Base-by-base conservation (phyloP, 352 stramenopile genomes). In the Globisporangium sylvaticum region DNA sequence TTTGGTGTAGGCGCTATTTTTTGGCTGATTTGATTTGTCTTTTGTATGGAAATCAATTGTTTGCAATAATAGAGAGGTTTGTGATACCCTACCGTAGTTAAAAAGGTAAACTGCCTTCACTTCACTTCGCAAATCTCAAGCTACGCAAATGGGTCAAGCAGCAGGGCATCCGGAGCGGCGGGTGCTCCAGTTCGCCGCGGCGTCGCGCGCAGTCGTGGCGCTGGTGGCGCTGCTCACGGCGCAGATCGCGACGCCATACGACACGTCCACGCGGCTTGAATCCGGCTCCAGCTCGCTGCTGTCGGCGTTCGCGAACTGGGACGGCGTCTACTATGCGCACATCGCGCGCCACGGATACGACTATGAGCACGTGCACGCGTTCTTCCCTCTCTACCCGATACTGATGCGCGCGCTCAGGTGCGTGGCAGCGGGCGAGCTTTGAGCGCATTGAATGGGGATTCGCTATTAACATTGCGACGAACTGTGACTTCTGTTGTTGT, bases 301-400 rank as follows among this genome's bases (percentile, higher is more conserved):
- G 58, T 65, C 75, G 20, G 59, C 71, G 22, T 76, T 94, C 39
- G 82, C 74, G 48, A 91, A 91, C 67, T 97, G 90, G 90, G 90
- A 96, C 72, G 90, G 84, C 60, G 89, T 93, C 58, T 96, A 89
- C 72, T 96, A 84, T 63, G 65, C 77, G 15, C 74, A 81, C 69
- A 95, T 97, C 54, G 90, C 87, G 4, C 61, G 63, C 18, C 39
- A 72, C 31, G 90, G 90, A 61, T 97, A 97, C 81, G 76, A 80
- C 59, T 95, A 91, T 58, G 90, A 97, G 74, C 84, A 96, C 58
- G 75, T 86, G 31, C 84, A 94, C 72, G 85, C 87, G 50, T 95
- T 95, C 74, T 95, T 93, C 69, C 87, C 87, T 39, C 67, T 95
- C 32, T 94, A 90, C 52, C 76, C 89, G 44, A 61, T 92, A 53